Conservation (phyloP, 345 rosid species). For the Citrus australasica region DNA sequence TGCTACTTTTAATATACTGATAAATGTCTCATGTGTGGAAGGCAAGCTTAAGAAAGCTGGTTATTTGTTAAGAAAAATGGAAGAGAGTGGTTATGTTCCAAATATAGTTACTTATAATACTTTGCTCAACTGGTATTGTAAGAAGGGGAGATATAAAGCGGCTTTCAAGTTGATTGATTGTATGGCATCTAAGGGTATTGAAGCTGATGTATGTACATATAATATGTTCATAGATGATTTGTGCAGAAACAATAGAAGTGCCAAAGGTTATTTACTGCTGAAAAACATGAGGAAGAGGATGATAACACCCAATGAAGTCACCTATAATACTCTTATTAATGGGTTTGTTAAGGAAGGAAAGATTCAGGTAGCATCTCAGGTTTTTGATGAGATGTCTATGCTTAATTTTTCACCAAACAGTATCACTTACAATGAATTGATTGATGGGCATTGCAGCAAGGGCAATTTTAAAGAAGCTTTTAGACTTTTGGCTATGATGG, state of each 20-base stretch:
- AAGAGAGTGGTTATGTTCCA: conserved; percentile 68
- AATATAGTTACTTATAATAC: conserved; percentile 73
- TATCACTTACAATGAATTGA: conserved; percentile 67
- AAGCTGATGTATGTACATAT: conserved; percentile 74
- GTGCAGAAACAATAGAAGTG: conserved; percentile 73
- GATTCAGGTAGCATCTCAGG: conserved; percentile 45
- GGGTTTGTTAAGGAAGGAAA: conserved; percentile 79
- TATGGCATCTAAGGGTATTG: conserved; percentile 71
- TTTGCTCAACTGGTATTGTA: conserved; percentile 75
- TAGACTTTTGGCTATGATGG: conserved; percentile 57
- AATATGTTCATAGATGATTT: conserved; percentile 69
- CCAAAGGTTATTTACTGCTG: conserved; percentile 76
- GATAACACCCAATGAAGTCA: conserved; percentile 62
- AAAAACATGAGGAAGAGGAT: conserved; percentile 71
- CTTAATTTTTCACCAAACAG: conserved; percentile 51
- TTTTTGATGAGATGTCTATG: conserved; percentile 66
- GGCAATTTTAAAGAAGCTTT: conserved; percentile 63
- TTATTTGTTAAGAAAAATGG: conserved; percentile 76
- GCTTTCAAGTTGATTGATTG: conserved; percentile 61
- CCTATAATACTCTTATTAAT: conserved; percentile 70
- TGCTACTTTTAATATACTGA: conserved; percentile 81
- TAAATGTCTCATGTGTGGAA: conserved; percentile 60
- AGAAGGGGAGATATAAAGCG: conserved; percentile 58
- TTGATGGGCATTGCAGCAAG: conserved; percentile 51
- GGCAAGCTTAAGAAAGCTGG: conserved; percentile 66